phyloP scores from a whole-genome alignment of 192 early-diverging fungal genomes.

The Coemansia sp. region DNA sequence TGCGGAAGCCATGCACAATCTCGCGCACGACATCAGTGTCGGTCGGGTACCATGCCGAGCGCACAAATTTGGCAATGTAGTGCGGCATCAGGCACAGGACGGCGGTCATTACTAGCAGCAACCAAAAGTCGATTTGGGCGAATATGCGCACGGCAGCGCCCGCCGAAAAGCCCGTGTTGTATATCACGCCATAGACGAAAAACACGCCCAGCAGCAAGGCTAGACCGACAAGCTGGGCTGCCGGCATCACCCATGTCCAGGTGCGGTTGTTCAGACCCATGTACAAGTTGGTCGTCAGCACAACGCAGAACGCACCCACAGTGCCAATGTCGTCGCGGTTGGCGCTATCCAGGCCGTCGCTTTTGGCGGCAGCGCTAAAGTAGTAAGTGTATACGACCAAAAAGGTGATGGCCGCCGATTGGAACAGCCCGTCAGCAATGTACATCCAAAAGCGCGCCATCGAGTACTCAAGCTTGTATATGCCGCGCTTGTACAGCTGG shows the following conservation, averaged over 20 bases:
- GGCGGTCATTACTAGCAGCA: conserved; percentile 56
- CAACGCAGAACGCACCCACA: conserved; percentile 63
- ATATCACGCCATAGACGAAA: conserved; percentile 59
- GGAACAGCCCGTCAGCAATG: conserved; percentile 65
- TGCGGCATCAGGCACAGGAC: conserved; percentile 72
- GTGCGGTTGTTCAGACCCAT: conserved; percentile 67
- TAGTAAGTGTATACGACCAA: conserved; percentile 59
- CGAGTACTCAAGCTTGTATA: conserved; percentile 69
- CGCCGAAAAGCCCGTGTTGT: conserved; percentile 55
- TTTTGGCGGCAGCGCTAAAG: conserved; percentile 47
- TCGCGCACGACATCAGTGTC: conserved; percentile 86
- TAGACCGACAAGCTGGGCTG: conserved; percentile 42
- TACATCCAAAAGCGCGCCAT: conserved; percentile 70
- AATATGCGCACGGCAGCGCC: conserved; percentile 60
- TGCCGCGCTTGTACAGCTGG: conserved; percentile 73
- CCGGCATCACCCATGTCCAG: conserved; percentile 69
- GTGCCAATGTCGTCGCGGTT: conserved; percentile 61
- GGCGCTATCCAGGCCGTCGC: conserved; percentile 58
- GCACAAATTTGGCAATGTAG: conserved; percentile 59
- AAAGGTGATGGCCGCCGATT: conserved; percentile 64
- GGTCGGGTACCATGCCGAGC: conserved; percentile 68
- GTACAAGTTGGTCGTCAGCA: conserved; percentile 75
- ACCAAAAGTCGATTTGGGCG: conserved; percentile 64
- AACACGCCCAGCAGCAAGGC: conserved; percentile 53
- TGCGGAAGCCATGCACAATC: conserved; percentile 52